Base-by-base conservation (phyloP, 495 filamentous ascomycete species). In the Aspergillus hancockii region DNA sequence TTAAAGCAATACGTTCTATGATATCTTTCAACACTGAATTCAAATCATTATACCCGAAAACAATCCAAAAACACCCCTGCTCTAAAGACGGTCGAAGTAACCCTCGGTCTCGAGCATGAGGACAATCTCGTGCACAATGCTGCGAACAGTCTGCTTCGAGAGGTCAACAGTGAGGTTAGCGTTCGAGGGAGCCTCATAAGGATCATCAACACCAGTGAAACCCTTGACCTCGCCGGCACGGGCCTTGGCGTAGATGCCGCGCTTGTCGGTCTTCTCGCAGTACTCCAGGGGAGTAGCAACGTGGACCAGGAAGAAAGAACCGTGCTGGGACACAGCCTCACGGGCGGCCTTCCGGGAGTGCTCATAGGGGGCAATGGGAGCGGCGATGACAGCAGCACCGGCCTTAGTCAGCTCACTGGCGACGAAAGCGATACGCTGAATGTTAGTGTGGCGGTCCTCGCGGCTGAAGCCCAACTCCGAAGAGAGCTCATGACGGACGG, bases 121-220 rank as follows among this genome's bases (percentile, higher is more conserved):
- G 60, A 98, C 82, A 66, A 98, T 98, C 84, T 97, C 91, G 79
- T 98, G 94, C 55, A 98, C 94, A 54, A 92, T 92, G 60, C 88
- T 93, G 74, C 95, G 85, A 45, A 98, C 92, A 59, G 82, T 89
- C 74, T 88, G 90, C 83, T 87, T 91, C 79, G 89, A 87, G 57
- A 84, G 71, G 74, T 98, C 91, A 9, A 98, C 93, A 28, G 85
- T 84, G 57, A 98, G 79, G 71, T 97, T 83, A 30, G 91, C 83
- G 78, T 95, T 94, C 57, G 73, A 67, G 5, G 94, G 94, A 59
- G 73, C 68, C 85, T 98, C 94, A 72, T 98, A 98, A 55, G 94
- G 92, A 75, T 97, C 94, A 74, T 98, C 94, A 58, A 98, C 94
- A 67, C 94, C 94, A 31, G 94, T 98, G 81, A 98, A 98, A 32